Base-by-base conservation (phyloP, 1,284 basidiomycete species). In the Spongiforma sp. region DNA sequence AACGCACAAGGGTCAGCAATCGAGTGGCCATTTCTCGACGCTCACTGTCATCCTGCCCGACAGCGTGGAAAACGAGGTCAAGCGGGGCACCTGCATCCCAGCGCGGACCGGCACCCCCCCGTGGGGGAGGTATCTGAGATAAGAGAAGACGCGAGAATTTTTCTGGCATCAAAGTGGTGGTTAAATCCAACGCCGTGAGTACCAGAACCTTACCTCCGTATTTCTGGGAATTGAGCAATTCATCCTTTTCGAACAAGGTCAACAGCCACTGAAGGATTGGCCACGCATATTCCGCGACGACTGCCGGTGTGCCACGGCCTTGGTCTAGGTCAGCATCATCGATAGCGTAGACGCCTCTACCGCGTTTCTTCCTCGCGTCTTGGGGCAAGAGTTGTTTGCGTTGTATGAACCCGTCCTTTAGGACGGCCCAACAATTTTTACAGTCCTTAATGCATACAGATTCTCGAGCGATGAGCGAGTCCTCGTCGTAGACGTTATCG, bases 181-280 rank as follows among this genome's bases (percentile, higher is more conserved):
- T 67, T 60, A 68, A 57, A 58, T 60, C 48, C 55, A 62, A 59
- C 43, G 39, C 28, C 56, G 17, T 32, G 19, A 60, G 30, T 54
- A 24, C n/a, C 54, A 36, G 36, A 41, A 41, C 17, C 72, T 32
- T 65, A 77, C 75, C 76, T 62, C 58, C 52, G 30, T 69, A 70
- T 50, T 57, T 74, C 69, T 71, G 68, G 63, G 76, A 75, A n/a
- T 71, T 70, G 56, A 77, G 65, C 17, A 53, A 56, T 70, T 90
- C 85, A 67, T 92, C 89, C 67, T 81, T 83, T 72, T 93, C 89
- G 65, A 91, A 89, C 21, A 91, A 65, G 28, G 75, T 69, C n/a
- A 93, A 56, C 4, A 92, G 69, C 87, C 88, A 91, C 30, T 86
- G 83, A 26, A 93, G 79, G 26, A 88, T 73, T 34, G 83, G 81